These are phyloP conservation scores for Globisporangium mamillatum DNA, from an alignment of 352 stramenopile genomes.

Conservation along the genomic window DNA sequence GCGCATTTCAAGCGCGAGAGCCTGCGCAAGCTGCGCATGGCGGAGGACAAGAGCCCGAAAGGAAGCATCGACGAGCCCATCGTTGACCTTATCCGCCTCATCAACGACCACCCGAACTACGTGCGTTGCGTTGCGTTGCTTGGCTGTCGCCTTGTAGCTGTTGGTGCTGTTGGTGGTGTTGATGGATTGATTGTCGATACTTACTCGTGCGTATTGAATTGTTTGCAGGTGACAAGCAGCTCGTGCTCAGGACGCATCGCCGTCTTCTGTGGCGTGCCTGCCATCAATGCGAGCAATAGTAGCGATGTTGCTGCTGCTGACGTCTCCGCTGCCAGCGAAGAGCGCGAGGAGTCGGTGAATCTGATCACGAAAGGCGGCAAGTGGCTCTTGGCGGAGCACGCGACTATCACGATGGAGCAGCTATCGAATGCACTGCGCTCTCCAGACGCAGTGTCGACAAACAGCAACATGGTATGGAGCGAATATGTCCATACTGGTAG, in stretches of 20 bases:
- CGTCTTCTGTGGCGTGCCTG: conserved; percentile 70
- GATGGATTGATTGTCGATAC: background rate
- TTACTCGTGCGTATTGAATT: background rate
- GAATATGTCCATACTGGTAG: background rate
- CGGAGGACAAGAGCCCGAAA: conserved; percentile 90
- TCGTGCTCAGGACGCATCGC: conserved; percentile 90
- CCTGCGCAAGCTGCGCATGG: conserved; percentile 75
- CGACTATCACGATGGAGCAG: conserved; percentile 65
- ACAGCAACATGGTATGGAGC: conserved; percentile 62
- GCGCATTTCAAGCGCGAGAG: conserved; percentile 85
- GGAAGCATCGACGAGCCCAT: conserved; percentile 89
- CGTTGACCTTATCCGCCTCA: conserved; percentile 80
- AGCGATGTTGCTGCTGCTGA: conserved; percentile 5
- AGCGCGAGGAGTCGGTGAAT: conserved; percentile 25
- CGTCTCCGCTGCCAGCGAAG: conserved; percentile 8
- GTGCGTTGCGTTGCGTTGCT: conserved; percentile 31
- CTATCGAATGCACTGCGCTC: conserved; percentile 47
- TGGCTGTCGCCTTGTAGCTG: background rate
- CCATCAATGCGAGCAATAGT: conserved; percentile 3
- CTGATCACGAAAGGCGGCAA: conserved; percentile 88
- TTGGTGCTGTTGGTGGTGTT: background rate
- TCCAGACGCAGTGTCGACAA: conserved; percentile 25
- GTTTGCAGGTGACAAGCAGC: conserved; percentile 82
- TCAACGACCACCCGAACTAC: conserved; percentile 87
- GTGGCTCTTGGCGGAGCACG: conserved; percentile 87